Percentiles rank a stretch among this genome's conserved stretches.
Conservation (phyloP, 148 eudicot species). For the Silene uniflora region DNA sequence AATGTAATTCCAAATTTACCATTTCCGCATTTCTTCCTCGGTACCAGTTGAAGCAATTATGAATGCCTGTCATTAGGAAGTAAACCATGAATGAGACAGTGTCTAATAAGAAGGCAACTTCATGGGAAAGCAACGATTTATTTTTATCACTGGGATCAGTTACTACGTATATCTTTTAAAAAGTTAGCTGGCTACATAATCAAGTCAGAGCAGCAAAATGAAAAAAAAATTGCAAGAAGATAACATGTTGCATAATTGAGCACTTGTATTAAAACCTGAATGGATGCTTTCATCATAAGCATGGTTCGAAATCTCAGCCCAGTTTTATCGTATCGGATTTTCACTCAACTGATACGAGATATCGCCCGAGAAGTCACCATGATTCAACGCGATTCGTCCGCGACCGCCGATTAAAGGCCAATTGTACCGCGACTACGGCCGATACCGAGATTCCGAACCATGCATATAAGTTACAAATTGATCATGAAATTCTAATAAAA, state of each 20-base stretch:
- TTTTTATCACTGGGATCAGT: background rate
- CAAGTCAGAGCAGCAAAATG: background rate
- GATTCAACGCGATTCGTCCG: too few relatives aligned
- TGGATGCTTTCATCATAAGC: background rate
- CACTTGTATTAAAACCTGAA: background rate
- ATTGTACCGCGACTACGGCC: too few relatives aligned
- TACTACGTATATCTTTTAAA: background rate
- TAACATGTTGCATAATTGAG: background rate
- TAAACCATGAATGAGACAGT: constrained; percentile 10
- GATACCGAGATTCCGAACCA: too few relatives aligned
- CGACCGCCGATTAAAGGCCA: too few relatives aligned
- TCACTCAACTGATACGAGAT: too few relatives aligned
- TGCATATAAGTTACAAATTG: background rate
- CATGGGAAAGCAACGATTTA: background rate
- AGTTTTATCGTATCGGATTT: too few relatives aligned
- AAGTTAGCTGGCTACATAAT: background rate
- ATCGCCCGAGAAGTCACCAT: too few relatives aligned
- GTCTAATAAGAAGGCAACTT: background rate
- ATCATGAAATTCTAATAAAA: background rate
- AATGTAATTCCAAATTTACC: constrained; percentile 41
- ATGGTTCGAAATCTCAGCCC: too few relatives aligned
- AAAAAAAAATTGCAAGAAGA: background rate
- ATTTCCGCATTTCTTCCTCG: constrained; percentile 80
- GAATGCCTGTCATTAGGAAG: constrained; percentile 58
- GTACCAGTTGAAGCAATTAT: constrained; percentile 94